A percentile compares a stretch with the other conserved stretches of the same genome.
phyloP scores from a whole-genome alignment of 2,329 filamentous ascomycete genomes.

The Beauveria varroae region DNA sequence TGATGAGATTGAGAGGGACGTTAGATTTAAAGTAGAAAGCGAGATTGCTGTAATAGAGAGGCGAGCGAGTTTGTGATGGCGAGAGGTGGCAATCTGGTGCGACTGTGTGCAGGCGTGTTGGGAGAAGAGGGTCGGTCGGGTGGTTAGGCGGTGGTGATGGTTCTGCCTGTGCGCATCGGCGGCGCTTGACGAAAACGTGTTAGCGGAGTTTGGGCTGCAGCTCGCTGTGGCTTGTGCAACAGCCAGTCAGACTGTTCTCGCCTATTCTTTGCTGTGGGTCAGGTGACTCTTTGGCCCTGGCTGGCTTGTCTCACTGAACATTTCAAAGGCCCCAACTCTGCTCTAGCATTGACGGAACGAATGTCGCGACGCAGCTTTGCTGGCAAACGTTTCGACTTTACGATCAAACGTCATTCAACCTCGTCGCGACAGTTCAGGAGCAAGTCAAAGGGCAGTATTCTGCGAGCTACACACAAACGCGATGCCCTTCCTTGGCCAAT shows the following conservation, averaged over 20 bases:
- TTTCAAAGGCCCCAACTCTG: neutral
- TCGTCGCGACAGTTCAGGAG: too few species aligned
- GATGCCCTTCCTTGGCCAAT: too few species aligned
- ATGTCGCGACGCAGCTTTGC: too few species aligned
- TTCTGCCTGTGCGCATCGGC: slow-evolving; percentile 1
- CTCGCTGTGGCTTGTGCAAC: neutral
- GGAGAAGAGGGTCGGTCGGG: neutral
- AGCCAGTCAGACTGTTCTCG: neutral
- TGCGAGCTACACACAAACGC: too few species aligned
- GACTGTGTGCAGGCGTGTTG: neutral
- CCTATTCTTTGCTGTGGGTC: neutral
- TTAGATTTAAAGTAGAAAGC: neutral
- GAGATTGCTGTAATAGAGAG: neutral
- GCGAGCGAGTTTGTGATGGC: neutral
- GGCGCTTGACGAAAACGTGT: neutral
- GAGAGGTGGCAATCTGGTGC: neutral
- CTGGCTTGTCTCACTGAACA: neutral
- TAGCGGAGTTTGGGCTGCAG: neutral
- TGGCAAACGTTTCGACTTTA: too few species aligned
- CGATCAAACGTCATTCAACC: too few species aligned
- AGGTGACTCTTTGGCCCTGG: neutral
- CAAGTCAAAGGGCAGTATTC: too few species aligned
- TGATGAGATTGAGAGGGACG: neutral
- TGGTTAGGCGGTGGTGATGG: slow-evolving; percentile 10
- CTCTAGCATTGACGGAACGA: neutral